A percentile compares a stretch with the other conserved stretches of the same genome.
phyloP scores from a whole-genome alignment of 2,329 filamentous ascomycete species.

The Exophiala sp. region DNA sequence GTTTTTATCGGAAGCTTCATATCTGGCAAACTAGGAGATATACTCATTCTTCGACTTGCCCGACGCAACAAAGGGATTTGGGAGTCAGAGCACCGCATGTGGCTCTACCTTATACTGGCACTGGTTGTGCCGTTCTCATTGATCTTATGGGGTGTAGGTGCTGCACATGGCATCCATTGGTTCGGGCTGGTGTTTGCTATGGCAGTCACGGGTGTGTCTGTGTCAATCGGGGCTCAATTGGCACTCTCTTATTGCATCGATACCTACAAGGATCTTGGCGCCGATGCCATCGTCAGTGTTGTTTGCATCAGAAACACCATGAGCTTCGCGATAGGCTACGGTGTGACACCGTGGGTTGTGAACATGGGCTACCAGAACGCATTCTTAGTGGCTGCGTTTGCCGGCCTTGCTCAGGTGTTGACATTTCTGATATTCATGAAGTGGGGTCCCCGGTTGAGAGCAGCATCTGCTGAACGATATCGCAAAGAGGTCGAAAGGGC shows the following conservation, averaged over 20 bases:
- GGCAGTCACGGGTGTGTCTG: constrained; percentile 44
- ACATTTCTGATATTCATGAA: constrained; percentile 13
- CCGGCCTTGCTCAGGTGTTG: constrained; percentile 36
- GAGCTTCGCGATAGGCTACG: constrained; percentile 44
- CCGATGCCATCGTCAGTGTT: constrained; percentile 50
- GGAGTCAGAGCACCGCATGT: constrained; percentile 29
- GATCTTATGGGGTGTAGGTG: constrained; percentile 52
- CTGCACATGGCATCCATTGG: constrained; percentile 47
- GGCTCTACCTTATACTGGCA: constrained; percentile 31
- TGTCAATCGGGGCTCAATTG: constrained; percentile 43
- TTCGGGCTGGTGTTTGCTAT: constrained; percentile 49
- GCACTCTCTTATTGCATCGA: constrained; percentile 48
- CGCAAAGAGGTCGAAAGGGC: not conserved
- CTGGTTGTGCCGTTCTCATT: constrained; percentile 45
- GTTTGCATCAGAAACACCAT: constrained; percentile 51
- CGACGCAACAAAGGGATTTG: constrained; percentile 25
- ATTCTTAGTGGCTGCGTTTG: constrained; percentile 42
- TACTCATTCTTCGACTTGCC: constrained; percentile 23
- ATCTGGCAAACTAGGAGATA: constrained; percentile 25
- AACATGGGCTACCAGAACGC: constrained; percentile 31
- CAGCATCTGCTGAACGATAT: constrained; percentile 6
- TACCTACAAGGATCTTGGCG: constrained; percentile 46
- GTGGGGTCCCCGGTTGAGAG: constrained; percentile 7
- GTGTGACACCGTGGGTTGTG: not conserved
- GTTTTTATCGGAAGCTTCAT: not conserved